Base-by-base conservation (phyloP, 1,284 basidiomycete species). In the Fereydounia khargensis region DNA sequence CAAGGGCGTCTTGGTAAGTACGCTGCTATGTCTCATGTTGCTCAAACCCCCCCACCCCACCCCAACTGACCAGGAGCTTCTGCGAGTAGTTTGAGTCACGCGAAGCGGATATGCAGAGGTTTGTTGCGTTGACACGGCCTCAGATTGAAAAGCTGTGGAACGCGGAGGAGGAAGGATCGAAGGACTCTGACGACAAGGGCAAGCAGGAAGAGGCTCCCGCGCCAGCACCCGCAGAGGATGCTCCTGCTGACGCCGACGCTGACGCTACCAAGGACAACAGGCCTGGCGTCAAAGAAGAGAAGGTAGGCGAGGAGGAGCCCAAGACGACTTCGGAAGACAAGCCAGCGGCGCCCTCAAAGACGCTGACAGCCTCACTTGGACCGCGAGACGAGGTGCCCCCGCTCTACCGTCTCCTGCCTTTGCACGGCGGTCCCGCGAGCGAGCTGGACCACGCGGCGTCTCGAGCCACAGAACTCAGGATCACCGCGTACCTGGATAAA, bases 1-100 rank as follows among this genome's bases (percentile, higher is more conserved):
- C 53, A 85, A 84, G 69, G 88, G 89, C 18, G 83, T 90, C 31
- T 68, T 87, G 76, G 88, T 90, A 67, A 67, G 83, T 79, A 21
- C n/a, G n/a, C n/a, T n/a, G n/a, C n/a, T n/a, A n/a, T n/a, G n/a
- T n/a, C n/a, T n/a, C n/a, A n/a, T n/a, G n/a, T n/a, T n/a, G n/a
- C n/a, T n/a, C n/a, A n/a, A n/a, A n/a, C n/a, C n/a, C n/a, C n/a
- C n/a, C n/a, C n/a, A n/a, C n/a, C n/a, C n/a, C n/a, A n/a, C n/a
- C n/a, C n/a, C n/a, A n/a, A n/a, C n/a, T n/a, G n/a, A n/a, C n/a
- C n/a, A n/a, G n/a, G n/a, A n/a, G n/a, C n/a, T n/a, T n/a, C n/a
- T n/a, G 5, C 34, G 21, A 6, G 18, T 30, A 55, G 59, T 52
- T 70, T 4, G 68, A 70, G 31, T 41, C 42, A 13, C 47, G 68